Percentiles rank a stretch among this genome's conserved stretches.
These are phyloP conservation scores for Deinandra increscens DNA, from an alignment of 129 eudicot species.

Conservation along the genomic window DNA sequence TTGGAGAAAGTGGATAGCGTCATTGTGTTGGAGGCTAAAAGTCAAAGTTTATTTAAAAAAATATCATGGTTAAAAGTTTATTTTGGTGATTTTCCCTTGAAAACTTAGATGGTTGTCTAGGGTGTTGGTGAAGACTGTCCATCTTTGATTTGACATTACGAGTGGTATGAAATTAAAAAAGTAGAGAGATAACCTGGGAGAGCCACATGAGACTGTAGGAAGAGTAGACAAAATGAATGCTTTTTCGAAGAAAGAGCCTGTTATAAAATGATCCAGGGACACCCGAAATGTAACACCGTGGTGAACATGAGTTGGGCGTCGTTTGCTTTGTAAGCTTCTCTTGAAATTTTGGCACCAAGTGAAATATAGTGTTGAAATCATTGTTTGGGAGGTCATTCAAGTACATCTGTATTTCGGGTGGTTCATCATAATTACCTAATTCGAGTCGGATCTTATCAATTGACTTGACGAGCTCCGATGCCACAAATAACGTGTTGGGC, in stretches of 20 bases:
- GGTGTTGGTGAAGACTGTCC: too few relatives aligned
- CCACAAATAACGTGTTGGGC: slow-evolving; percentile 56
- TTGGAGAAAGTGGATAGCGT: too few relatives aligned
- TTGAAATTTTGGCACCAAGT: slow-evolving; percentile 40
- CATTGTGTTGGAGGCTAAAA: too few relatives aligned
- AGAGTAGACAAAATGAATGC: slow-evolving; percentile 70
- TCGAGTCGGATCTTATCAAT: slow-evolving; percentile 30
- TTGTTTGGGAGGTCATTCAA: slow-evolving; percentile 83
- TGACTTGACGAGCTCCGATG: slow-evolving; percentile 40
- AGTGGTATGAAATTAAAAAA: too few relatives aligned
- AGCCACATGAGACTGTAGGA: slow-evolving; percentile 86
- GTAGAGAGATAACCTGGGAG: slow-evolving; percentile 44
- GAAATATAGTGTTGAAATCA: slow-evolving; percentile 71
- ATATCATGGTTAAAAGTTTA: too few relatives aligned
- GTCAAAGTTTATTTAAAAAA: too few relatives aligned
- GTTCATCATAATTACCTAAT: slow-evolving; percentile 12
- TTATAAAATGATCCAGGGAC: slow-evolving; percentile 72
- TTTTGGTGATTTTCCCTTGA: too few relatives aligned
- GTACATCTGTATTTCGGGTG: slow-evolving; percentile 57
- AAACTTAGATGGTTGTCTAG: too few relatives aligned
- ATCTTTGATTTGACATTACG: too few relatives aligned
- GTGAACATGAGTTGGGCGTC: slow-evolving; percentile 25
- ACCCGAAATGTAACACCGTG: slow-evolving; percentile 49
- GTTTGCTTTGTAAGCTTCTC: slow-evolving; percentile 32
- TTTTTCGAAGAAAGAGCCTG: slow-evolving; percentile 46